Percentiles rank a stretch among this genome's conserved stretches.
These are phyloP conservation scores for Annulohypoxylon moriforme DNA, from an alignment of 495 filamentous ascomycete genomes.

Conservation along the genomic window DNA sequence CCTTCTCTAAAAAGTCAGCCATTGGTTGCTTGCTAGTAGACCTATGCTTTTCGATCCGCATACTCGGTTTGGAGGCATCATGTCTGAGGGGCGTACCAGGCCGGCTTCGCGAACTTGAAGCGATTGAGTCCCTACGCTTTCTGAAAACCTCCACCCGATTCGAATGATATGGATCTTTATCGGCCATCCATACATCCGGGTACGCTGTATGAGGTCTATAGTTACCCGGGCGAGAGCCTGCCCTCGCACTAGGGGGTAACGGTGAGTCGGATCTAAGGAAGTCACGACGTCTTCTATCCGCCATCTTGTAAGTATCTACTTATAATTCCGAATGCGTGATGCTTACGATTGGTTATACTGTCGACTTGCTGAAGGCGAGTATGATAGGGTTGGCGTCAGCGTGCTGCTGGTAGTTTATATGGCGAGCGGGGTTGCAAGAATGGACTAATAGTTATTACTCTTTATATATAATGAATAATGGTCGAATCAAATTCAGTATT, in stretches of 20 bases:
- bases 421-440: not conserved
- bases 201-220: slow-evolving; percentile 1
- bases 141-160: slow-evolving; percentile 10
- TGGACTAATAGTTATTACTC: not conserved
- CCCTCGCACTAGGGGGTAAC: no score
- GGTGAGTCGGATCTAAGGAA: not conserved
- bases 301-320: slow-evolving; percentile 14
- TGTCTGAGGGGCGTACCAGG: not conserved
- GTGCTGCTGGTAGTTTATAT: no score
- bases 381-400: not conserved
- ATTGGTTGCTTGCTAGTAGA: not conserved
- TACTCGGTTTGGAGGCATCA: not conserved
- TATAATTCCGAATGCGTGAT: not conserved
- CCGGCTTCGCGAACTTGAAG: not conserved
- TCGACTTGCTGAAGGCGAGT: no score
- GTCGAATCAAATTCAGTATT: not conserved
- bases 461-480: not conserved
- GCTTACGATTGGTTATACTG: no score
- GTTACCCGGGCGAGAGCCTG: not conserved
- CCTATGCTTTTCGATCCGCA: not conserved
- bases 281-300: not conserved
- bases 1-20: not conserved
- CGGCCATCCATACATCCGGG: slow-evolving; percentile 18
- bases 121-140: slow-evolving; percentile 8
- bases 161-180: slow-evolving; percentile 1